Evolutionary conservation across 2,329 filamentous ascomycete species (phyloP).

Genomic region (Epichloe scottii): DNA sequence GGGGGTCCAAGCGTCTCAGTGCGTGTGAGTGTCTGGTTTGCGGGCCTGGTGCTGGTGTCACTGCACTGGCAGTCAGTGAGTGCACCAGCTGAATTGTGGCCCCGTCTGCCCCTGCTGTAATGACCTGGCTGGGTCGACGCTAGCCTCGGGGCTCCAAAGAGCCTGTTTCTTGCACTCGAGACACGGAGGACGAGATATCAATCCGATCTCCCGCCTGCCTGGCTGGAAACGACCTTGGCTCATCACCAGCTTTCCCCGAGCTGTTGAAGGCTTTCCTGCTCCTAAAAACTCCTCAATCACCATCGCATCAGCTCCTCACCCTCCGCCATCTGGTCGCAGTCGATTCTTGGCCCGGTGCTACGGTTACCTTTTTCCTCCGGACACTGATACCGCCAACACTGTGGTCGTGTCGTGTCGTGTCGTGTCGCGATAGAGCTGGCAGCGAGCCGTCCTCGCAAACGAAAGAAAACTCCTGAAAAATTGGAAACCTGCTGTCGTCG

Average conservation of each 20-base stretch:
- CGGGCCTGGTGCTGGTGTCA: too few relatives aligned
- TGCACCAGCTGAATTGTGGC: background rate
- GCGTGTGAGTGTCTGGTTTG: too few relatives aligned
- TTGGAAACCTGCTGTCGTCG: background rate
- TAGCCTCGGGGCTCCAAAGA: background rate
- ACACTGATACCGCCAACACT: background rate
- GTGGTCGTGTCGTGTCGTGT: too few relatives aligned
- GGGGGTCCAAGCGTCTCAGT: too few relatives aligned
- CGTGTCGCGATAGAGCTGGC: background rate
- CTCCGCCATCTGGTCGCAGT: background rate
- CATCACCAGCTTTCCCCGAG: background rate
- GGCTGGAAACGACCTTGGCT: background rate
- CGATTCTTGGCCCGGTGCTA: background rate
- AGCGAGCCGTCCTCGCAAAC: background rate
- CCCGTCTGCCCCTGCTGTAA: background rate
- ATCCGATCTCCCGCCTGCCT: background rate
- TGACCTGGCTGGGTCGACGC: background rate
- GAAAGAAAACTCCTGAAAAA: background rate
- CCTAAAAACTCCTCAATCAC: background rate
- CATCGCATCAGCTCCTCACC: background rate
- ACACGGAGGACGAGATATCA: background rate
- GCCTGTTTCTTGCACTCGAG: too few relatives aligned
- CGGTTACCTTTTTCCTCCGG: background rate
- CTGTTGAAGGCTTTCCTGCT: background rate
- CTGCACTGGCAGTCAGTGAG: background rate